Evolutionary conservation across 352 stramenopile species (phyloP), one percentile per base, ranked within the genome.

Genomic region (Pythium coloratum): DNA sequence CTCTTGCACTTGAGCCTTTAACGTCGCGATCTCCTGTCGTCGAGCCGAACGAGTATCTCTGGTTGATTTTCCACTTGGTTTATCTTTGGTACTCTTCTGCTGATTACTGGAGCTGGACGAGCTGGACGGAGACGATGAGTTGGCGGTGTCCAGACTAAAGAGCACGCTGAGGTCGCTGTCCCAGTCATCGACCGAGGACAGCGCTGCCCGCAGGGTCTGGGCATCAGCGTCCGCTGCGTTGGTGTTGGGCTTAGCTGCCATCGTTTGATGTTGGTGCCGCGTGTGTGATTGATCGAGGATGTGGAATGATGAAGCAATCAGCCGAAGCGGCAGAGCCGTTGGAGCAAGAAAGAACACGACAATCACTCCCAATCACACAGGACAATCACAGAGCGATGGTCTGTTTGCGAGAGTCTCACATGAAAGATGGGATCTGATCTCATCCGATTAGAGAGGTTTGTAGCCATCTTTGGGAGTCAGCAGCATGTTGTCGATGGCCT

Each of bases 1-100:
- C 26, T 55, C 36, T 30, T 67, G n/a, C 47, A 67, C 53, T 38
- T 67, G 14, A 7, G 51, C 51, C 14, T 53, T 51, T 16, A 67
- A 32, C 18, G 53, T 50, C 1, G 53, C 14, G 1, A 53, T 53
- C 26, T 67, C 47, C 3, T 30, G 26, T 18, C 59, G 59, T 26
- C 60, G 60, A 28, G 28, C 32, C 16, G 13, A 20, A 24, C 59
- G 59, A 6, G 60, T 51, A 28, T 51, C 51, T 1, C 34, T 20
- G 2, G n/a, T n/a, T n/a, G n/a, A n/a, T n/a, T n/a, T n/a, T n/a
- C n/a, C n/a, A n/a, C n/a, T n/a, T n/a, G n/a, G n/a, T n/a, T n/a
- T n/a, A n/a, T n/a, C n/a, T n/a, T n/a, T 16, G 20, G 13, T 12
- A 3, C n/a, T 55, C 18, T 30, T 34, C 0, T 16, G 4, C 20